These are phyloP conservation scores for Beauveria medogensis DNA, from an alignment of 2,329 filamentous ascomycete genomes.

Conservation along the genomic window DNA sequence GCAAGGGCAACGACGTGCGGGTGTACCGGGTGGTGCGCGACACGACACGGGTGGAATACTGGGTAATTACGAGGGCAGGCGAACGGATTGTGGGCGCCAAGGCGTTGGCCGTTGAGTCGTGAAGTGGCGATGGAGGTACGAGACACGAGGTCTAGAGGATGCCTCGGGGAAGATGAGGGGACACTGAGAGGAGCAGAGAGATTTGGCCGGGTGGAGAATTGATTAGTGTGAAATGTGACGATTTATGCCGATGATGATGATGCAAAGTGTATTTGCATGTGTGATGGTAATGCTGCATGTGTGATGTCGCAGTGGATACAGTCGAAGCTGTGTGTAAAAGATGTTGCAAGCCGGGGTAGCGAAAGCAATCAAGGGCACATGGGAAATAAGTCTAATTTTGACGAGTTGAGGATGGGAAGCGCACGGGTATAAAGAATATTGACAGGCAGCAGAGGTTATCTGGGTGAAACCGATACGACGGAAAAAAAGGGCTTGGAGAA, in stretches of 20 bases:
- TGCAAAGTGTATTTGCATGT: not conserved
- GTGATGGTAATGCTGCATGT: not conserved
- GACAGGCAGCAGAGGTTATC: no score
- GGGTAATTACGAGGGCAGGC: conserved; percentile 58
- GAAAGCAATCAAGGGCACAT: no score
- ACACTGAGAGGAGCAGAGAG: not conserved
- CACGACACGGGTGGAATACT: conserved; percentile 66
- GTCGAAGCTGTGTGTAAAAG: no score
- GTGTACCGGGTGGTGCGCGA: conserved; percentile 64
- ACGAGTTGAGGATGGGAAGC: no score
- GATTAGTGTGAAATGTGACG: not conserved
- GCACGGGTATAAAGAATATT: no score
- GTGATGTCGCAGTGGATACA: not conserved
- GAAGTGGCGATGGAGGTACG: not conserved
- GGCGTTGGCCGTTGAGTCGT: conserved; percentile 63
- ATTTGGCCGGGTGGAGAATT: not conserved
- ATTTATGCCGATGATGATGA: not conserved
- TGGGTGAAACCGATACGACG: no score
- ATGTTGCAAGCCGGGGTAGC: no score
- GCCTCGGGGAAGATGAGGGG: no score
- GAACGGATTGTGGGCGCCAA: conserved; percentile 67
- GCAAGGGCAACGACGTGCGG: conserved; percentile 58
- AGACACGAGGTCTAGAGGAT: no score
- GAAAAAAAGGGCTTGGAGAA: no score
- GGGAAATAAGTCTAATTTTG: no score